Evolutionary conservation across 2,329 filamentous ascomycete genomes (phyloP).

Genomic region (Aspergillus sp.): DNA sequence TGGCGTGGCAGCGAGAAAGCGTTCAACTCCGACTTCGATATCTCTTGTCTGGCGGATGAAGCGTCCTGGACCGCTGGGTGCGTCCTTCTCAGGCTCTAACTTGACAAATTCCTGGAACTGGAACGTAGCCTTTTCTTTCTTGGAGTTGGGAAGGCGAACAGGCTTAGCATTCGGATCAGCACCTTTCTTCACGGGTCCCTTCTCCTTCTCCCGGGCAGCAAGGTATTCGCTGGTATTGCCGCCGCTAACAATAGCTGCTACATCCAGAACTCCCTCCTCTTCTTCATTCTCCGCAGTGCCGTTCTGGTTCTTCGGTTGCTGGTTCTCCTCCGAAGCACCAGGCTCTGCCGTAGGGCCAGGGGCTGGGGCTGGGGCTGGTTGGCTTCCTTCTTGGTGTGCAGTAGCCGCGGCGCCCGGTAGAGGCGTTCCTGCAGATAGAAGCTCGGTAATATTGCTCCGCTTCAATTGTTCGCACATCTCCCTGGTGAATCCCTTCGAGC

Average conservation of each 20-base stretch:
- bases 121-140: conserved; percentile 59
- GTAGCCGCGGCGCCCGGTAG: conserved; percentile 52
- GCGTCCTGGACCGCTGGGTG: conserved; percentile 49
- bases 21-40: conserved; percentile 62
- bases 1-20: conserved; percentile 58
- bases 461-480: conserved; percentile 68
- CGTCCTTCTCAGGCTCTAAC: conserved; percentile 54
- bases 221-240: conserved; percentile 63
- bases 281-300: conserved; percentile 52
- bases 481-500: conserved; percentile 55
- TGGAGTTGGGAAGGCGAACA: conserved; percentile 57
- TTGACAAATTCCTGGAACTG: conserved; percentile 61
- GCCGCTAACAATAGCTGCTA: conserved; percentile 65
- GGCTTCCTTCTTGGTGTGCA: conserved; percentile 35
- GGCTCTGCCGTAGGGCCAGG: conserved; percentile 61
- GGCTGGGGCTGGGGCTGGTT: conserved; percentile 50
- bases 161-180: conserved; percentile 50
- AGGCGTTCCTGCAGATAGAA: conserved; percentile 55
- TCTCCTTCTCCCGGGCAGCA: conserved; percentile 63
- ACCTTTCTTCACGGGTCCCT: conserved; percentile 55
- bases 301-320: conserved; percentile 58
- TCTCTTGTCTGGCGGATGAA: conserved; percentile 55
- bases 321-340: conserved; percentile 51
- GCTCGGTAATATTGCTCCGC: conserved; percentile 62
- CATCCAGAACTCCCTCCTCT: conserved; percentile 63